Percentiles rank a stretch among this genome's conserved stretches.
These are phyloP conservation scores for Paramecium tetraurelia DNA, from an alignment of 73 alveolate species.

Conservation along the genomic window DNA sequence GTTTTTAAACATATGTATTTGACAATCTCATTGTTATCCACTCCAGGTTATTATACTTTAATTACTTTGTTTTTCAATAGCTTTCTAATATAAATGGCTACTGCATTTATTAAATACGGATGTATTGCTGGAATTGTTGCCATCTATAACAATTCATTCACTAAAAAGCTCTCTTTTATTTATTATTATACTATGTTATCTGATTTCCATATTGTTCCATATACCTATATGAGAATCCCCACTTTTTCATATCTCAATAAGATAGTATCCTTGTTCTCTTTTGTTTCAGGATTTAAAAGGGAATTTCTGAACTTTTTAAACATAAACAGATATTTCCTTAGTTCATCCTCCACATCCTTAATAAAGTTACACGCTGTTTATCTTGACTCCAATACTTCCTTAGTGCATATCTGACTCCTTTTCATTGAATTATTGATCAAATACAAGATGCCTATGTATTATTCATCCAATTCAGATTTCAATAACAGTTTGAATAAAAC, in stretches of 20 bases:
- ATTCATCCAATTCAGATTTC: neutral
- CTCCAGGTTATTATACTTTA: neutral
- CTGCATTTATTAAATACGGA: slow-evolving; percentile 47
- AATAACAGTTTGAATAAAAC: neutral
- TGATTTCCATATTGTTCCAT: neutral
- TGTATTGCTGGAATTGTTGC: slow-evolving; percentile 53
- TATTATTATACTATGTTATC: neutral
- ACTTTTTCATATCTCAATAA: slow-evolving; percentile 27
- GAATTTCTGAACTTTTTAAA: slow-evolving; percentile 38
- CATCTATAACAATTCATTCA: neutral
- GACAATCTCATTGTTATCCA: neutral
- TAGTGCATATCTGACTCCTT: neutral
- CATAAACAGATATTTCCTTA: slow-evolving; percentile 19
- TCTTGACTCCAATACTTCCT: slow-evolving; percentile 2
- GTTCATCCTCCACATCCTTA: slow-evolving; percentile 23
- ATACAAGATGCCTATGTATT: neutral
- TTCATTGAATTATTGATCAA: slow-evolving; percentile 1
- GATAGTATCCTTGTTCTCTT: slow-evolving; percentile 9
- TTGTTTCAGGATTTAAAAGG: slow-evolving; percentile 11
- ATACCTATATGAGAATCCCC: neutral
- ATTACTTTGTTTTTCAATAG: slow-evolving; percentile 31
- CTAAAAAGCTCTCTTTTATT: neutral
- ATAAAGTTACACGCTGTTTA: slow-evolving; percentile 25
- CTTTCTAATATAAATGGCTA: slow-evolving; percentile 42
- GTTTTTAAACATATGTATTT: slow-evolving; percentile 48